Percentiles rank a stretch among this genome's conserved stretches.
These are phyloP conservation scores for Naganishia albida DNA, from an alignment of 1,284 basidiomycete species.

Conservation along the genomic window DNA sequence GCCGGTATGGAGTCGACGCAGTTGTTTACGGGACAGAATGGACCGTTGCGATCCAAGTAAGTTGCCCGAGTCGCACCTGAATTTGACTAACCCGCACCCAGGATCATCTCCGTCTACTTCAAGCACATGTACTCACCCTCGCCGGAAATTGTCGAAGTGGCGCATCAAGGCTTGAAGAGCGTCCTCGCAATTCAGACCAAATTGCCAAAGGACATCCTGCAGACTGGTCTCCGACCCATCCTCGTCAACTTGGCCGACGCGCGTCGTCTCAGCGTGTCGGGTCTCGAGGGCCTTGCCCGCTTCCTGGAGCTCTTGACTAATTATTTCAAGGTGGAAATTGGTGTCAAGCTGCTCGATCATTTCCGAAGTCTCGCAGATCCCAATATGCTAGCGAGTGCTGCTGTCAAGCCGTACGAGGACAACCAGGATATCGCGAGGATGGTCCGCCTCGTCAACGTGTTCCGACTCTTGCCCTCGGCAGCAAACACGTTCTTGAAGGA, in stretches of 20 bases:
- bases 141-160: slow-evolving; percentile 92
- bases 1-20: slow-evolving; percentile 94
- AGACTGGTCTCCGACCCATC: slow-evolving; percentile 92
- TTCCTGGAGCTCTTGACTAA: slow-evolving; percentile 92
- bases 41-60: slow-evolving; percentile 74
- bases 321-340: slow-evolving; percentile 99
- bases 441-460: slow-evolving; percentile 92
- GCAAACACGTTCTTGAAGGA: slow-evolving; percentile 90
- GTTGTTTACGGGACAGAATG: slow-evolving; percentile 73
- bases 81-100: slow-evolving; percentile 45
- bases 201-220: slow-evolving; percentile 92
- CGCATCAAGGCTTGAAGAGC: slow-evolving; percentile 88
- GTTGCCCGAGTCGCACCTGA: slow-evolving; percentile 32
- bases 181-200: slow-evolving; percentile 87
- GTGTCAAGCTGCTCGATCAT: slow-evolving; percentile 94
- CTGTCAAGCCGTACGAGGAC: slow-evolving; percentile 75
- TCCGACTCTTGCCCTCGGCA: slow-evolving; percentile 88
- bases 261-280: slow-evolving; percentile 89
- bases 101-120: slow-evolving; percentile 95
- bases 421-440: slow-evolving; percentile 92
- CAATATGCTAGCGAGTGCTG: slow-evolving; percentile 76
- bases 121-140: slow-evolving; percentile 94
- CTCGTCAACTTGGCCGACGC: slow-evolving; percentile 98
- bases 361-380: slow-evolving; percentile 81
- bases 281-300: slow-evolving; percentile 92